Percentiles rank a stretch among this genome's conserved stretches.
Evolutionary conservation across 1,284 basidiomycete species (phyloP).

Genomic region (Ganoderma resinaceum): DNA sequence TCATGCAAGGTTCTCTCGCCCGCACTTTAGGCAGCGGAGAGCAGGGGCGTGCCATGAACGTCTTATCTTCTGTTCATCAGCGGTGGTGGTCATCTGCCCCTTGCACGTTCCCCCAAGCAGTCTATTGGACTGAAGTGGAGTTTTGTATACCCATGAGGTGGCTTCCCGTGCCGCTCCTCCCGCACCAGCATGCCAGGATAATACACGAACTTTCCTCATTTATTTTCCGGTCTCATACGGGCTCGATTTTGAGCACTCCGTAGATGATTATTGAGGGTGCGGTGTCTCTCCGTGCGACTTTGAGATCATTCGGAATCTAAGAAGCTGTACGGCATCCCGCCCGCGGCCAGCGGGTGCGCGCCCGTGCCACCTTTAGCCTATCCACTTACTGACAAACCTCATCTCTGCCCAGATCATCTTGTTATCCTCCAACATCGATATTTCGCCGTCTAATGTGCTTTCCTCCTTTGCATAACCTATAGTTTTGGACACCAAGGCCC

Average conservation of each 20-base stretch:
- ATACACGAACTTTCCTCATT: background rate
- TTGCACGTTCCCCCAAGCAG: background rate
- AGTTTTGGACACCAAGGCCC: background rate
- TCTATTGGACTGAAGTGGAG: background rate
- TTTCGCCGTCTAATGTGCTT: background rate
- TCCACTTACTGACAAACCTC: background rate
- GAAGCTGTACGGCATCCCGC: slow-evolving; percentile 29
- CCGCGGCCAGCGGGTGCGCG: background rate
- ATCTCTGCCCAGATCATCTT: background rate
- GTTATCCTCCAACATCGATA: background rate
- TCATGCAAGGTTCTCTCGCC: background rate
- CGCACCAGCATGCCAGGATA: background rate
- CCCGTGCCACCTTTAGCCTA: background rate
- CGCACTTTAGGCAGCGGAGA: background rate
- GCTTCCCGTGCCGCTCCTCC: background rate
- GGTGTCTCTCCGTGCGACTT: slow-evolving; percentile 1
- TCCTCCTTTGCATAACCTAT: background rate
- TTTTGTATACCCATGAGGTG: background rate
- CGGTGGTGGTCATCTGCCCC: background rate
- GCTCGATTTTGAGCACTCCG: background rate
- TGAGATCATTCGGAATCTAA: background rate
- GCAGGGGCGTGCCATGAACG: slow-evolving; percentile 1
- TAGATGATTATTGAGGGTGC: too few species aligned
- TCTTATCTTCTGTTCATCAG: slow-evolving; percentile 4
- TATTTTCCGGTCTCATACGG: slow-evolving; percentile 10